A percentile compares a stretch with the other conserved stretches of the same genome.
These are phyloP conservation scores for Juncus effusus DNA, from an alignment of 176 grass and related monocot genomes.

Conservation along the genomic window DNA sequence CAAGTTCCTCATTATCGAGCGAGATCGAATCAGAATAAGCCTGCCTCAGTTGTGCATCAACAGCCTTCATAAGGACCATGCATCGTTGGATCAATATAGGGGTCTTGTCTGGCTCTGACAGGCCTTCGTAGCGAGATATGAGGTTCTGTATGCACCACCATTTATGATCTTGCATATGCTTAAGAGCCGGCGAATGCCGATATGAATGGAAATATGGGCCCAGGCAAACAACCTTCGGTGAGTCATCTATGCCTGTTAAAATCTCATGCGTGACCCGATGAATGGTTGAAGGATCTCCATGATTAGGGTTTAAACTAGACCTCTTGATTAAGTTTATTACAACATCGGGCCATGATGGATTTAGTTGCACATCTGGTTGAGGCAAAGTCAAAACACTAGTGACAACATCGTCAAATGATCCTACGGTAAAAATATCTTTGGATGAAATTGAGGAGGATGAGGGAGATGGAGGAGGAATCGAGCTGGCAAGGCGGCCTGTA, in stretches of 20 bases:
- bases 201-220: conserved; percentile 29
- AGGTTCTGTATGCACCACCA: conserved; percentile 27
- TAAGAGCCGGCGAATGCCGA: conserved; percentile 13
- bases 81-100: conserved; percentile 26
- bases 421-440: conserved; percentile 16
- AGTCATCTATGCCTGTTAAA: not conserved
- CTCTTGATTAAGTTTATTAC: conserved; percentile 29
- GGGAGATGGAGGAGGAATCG: conserved; percentile 19
- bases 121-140: conserved; percentile 25
- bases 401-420: conserved; percentile 1
- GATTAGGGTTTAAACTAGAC: conserved; percentile 11
- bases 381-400: not conserved
- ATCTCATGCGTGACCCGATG: not conserved
- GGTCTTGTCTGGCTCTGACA: conserved; percentile 12
- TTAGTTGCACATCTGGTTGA: conserved; percentile 9
- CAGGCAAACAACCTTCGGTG: conserved; percentile 27
- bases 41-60: conserved; percentile 29
- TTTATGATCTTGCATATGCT: conserved; percentile 30
- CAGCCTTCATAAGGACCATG: conserved; percentile 18
- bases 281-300: conserved; percentile 26
- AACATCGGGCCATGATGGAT: conserved; percentile 27
- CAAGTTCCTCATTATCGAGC: conserved; percentile 30
- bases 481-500: conserved; percentile 15
- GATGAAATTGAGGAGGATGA: conserved; percentile 12
- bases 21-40: conserved; percentile 31